A percentile compares a stretch with the other conserved stretches of the same genome.
These are phyloP conservation scores for Hericium alpestre DNA, from an alignment of 768 basidiomycete species.

Conservation along the genomic window DNA sequence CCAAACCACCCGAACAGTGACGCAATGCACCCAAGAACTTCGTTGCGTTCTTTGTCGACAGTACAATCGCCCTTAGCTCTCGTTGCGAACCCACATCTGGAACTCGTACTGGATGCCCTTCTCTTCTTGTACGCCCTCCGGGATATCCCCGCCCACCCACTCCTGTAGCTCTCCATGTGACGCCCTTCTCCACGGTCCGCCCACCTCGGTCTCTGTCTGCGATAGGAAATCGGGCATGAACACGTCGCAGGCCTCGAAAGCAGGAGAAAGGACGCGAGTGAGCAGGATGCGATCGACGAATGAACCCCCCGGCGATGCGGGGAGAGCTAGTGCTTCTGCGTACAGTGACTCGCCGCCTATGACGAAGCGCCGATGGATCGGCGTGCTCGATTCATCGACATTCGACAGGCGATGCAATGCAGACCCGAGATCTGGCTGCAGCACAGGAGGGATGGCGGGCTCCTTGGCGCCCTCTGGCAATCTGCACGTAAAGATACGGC, in stretches of 20 bases:
- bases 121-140: slow-evolving; percentile 68
- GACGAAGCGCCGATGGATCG: slow-evolving; percentile 58
- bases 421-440: slow-evolving; percentile 31
- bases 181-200: slow-evolving; percentile 41
- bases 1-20: too few relatives aligned
- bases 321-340: slow-evolving; percentile 42
- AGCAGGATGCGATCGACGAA: slow-evolving; percentile 77
- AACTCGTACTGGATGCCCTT: slow-evolving; percentile 80
- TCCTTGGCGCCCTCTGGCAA: slow-evolving; percentile 2
- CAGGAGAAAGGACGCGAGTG: slow-evolving; percentile 68
- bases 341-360: slow-evolving; percentile 92
- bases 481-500: slow-evolving; percentile 6
- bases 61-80: too few relatives aligned
- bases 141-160: slow-evolving; percentile 78
- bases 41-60: too few relatives aligned
- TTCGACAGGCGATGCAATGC: slow-evolving; percentile 26
- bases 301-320: slow-evolving; percentile 20
- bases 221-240: slow-evolving; percentile 68
- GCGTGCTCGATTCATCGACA: slow-evolving; percentile 12
- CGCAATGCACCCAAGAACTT: too few relatives aligned
- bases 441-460: not conserved
- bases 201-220: slow-evolving; percentile 8
- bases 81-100: slow-evolving; percentile 81
- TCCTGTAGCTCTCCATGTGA: slow-evolving; percentile 52
- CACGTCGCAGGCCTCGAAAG: slow-evolving; percentile 76